Evolutionary conservation across 495 filamentous ascomycete genomes (phyloP).

Genomic region (Aspergillus sclerotioniger): DNA sequence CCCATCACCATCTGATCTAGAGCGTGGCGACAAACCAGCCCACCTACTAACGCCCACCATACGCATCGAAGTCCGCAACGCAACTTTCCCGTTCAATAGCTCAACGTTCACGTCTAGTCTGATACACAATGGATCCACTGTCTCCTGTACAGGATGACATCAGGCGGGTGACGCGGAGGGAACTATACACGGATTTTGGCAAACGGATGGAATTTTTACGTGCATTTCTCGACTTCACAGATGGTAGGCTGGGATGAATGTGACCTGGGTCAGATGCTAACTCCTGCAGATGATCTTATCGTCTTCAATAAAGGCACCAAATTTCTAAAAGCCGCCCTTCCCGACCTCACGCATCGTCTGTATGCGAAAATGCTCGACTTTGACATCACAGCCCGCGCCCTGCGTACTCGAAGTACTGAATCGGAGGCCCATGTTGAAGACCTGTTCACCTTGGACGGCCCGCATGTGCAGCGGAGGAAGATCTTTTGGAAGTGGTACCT

Average conservation of each 20-base stretch:
- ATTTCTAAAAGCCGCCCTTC: constrained; percentile 61
- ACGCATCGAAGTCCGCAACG: no score
- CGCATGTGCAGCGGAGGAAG: constrained; percentile 62
- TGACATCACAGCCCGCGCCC: constrained; percentile 60
- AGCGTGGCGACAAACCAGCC: no score
- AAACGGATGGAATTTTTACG: constrained; percentile 59
- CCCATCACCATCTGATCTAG: neutral
- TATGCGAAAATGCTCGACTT: constrained; percentile 62
- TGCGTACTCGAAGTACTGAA: constrained; percentile 61
- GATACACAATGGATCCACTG: no score
- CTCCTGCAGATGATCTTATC: constrained; percentile 50
- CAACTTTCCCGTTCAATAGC: no score
- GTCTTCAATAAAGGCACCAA: constrained; percentile 55
- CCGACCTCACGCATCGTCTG: constrained; percentile 53
- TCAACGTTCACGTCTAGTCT: no score
- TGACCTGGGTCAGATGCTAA: neutral
- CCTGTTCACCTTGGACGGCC: constrained; percentile 50
- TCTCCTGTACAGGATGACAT: neutral
- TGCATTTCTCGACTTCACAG: constrained; percentile 59
- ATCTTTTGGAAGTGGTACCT: constrained; percentile 61
- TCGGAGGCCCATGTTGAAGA: constrained; percentile 53
- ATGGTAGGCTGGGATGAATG: constrained; percentile 36
- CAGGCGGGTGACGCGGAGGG: constrained; percentile 53
- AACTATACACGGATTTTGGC: constrained; percentile 58
- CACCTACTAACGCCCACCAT: no score